Evolutionary conservation across 2,329 filamentous ascomycete species (phyloP).

Genomic region (Leptoxyphium fumago): DNA sequence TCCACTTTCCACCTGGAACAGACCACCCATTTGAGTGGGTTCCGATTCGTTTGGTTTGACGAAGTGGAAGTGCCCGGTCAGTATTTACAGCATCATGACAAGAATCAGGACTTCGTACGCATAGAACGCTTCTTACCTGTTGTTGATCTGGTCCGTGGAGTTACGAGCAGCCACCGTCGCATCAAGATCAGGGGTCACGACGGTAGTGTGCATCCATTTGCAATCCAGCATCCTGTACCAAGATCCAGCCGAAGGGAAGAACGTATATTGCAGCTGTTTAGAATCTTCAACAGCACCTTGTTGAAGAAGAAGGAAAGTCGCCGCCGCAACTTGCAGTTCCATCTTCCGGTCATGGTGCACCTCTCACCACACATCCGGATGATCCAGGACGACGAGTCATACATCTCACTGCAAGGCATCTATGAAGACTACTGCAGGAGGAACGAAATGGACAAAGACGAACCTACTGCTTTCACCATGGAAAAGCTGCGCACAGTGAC

Average conservation of each 20-base stretch:
- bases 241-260: slow-evolving; percentile 88
- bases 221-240: slow-evolving; percentile 88
- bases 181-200: slow-evolving; percentile 96
- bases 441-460: slow-evolving; percentile 79
- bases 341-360: slow-evolving; percentile 87
- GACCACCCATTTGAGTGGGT: slow-evolving; percentile 86
- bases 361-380: slow-evolving; percentile 88
- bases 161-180: slow-evolving; percentile 80
- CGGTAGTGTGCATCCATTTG: slow-evolving; percentile 91
- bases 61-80: slow-evolving; percentile 96
- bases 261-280: slow-evolving; percentile 87
- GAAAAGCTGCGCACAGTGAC: slow-evolving; percentile 68
- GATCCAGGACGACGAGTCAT: slow-evolving; percentile 88
- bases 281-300: slow-evolving; percentile 88
- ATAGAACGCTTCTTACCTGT: slow-evolving; percentile 95
- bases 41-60: slow-evolving; percentile 94
- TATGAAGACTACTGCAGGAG: slow-evolving; percentile 93
- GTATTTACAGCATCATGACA: slow-evolving; percentile 93
- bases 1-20: slow-evolving; percentile 62
- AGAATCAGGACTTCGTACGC: slow-evolving; percentile 95
- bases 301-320: slow-evolving; percentile 89
- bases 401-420: slow-evolving; percentile 84
- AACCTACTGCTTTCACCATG: slow-evolving; percentile 88
- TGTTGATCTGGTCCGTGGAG: slow-evolving; percentile 80
- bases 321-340: slow-evolving; percentile 87